These are phyloP conservation scores for Colletotrichum sp. DNA, from an alignment of 2,329 filamentous ascomycete genomes.

Conservation along the genomic window DNA sequence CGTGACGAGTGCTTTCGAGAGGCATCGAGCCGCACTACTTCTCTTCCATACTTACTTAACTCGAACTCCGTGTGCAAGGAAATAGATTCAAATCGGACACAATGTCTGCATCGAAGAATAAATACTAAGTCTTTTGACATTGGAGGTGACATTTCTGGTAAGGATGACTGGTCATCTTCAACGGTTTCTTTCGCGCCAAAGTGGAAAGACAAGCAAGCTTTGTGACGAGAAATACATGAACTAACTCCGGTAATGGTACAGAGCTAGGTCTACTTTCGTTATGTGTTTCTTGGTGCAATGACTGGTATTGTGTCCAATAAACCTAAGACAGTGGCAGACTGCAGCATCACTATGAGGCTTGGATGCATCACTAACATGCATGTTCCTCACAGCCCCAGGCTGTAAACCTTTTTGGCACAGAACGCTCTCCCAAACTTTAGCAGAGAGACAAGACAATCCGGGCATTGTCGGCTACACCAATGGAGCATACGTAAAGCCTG, in stretches of 20 bases:
- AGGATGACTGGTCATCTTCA: rapidly evolving
- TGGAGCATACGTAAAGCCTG: rapidly evolving
- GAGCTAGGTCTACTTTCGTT: rapidly evolving
- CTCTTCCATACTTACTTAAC: background rate
- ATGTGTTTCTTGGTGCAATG: rapidly evolving
- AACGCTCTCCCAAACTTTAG: background rate
- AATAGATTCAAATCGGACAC: background rate
- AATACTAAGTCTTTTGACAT: background rate
- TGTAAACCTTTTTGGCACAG: background rate
- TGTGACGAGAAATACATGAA: background rate
- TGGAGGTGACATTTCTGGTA: background rate
- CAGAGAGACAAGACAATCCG: background rate
- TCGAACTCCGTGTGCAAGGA: background rate
- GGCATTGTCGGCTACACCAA: background rate
- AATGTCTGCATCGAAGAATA: background rate
- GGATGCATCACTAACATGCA: rapidly evolving
- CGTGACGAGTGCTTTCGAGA: background rate
- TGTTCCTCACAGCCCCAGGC: background rate
- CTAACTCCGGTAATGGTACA: background rate
- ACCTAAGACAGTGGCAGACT: background rate
- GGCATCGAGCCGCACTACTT: background rate
- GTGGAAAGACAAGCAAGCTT: background rate
- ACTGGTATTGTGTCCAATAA: rapidly evolving
- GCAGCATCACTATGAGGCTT: background rate
- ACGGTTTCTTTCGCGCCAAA: background rate